phyloP scores from a whole-genome alignment of 768 basidiomycete genomes.

The Xerocomus brunneocitrinus region DNA sequence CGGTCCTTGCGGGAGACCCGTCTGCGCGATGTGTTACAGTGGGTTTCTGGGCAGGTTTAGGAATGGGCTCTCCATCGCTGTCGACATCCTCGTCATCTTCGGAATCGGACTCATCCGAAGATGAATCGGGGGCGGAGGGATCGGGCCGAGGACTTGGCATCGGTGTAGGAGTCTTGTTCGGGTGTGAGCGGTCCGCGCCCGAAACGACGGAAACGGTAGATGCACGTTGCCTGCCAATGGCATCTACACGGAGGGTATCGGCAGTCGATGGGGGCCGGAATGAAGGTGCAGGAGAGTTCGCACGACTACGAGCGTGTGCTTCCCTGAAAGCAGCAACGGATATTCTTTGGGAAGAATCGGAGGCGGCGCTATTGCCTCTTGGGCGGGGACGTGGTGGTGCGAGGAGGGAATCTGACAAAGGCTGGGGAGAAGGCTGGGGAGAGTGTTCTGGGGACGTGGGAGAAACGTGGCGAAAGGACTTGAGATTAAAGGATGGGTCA shows the following conservation, averaged over 20 bases:
- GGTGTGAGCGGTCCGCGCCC: conserved; percentile 10
- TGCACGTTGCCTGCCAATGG: conserved; percentile 23
- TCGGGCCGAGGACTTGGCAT: conserved; percentile 8
- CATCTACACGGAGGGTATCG: conserved; percentile 29
- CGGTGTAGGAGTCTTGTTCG: conserved; percentile 12
- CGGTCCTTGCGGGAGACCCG: not conserved
- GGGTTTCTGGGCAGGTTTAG: conserved; percentile 32
- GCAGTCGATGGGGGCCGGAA: conserved; percentile 37
- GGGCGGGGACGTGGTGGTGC: conserved; percentile 44
- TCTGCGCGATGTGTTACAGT: conserved; percentile 29
- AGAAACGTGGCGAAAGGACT: conserved; percentile 66
- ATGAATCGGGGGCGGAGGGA: conserved; percentile 18
- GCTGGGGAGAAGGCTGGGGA: conserved; percentile 22
- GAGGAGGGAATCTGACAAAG: conserved; percentile 15
- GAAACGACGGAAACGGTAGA: conserved; percentile 27
- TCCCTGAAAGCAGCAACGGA: conserved; percentile 80
- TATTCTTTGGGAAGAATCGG: conserved; percentile 68
- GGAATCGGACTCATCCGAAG: conserved; percentile 32
- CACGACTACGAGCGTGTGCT: conserved; percentile 60
- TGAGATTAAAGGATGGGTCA: conserved; percentile 53
- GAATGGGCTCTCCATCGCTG: conserved; percentile 31
- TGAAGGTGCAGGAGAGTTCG: conserved; percentile 57
- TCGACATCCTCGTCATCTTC: conserved; percentile 35
- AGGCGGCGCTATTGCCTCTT: conserved; percentile 53
- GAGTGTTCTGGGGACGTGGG: conserved; percentile 23